Conservation (phyloP, 2,329 filamentous ascomycete species). For the Neonectria magnoliae region DNA sequence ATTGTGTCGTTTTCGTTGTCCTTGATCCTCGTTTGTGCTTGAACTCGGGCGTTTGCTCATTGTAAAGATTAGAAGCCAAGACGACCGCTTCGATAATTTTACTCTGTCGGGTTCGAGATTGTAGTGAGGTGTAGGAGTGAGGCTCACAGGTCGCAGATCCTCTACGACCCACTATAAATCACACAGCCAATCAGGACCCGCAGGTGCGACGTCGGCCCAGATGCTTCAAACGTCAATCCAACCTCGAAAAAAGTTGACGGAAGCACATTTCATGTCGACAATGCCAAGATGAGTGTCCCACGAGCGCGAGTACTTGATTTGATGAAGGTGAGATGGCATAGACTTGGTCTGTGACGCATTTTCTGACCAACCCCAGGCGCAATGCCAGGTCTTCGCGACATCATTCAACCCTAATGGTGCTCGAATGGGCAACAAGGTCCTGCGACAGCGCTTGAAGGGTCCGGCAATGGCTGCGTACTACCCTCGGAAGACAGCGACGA, state of each 20-base stretch:
- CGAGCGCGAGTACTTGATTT: constrained; percentile 74
- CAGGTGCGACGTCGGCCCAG: constrained; percentile 30
- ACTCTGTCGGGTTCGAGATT: neutral
- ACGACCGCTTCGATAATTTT: neutral
- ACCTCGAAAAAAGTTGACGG: constrained; percentile 42
- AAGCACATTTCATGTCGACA: constrained; percentile 35
- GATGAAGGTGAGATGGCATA: constrained; percentile 71
- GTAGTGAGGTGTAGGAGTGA: constrained; percentile 7
- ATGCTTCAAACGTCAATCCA: constrained; percentile 42
- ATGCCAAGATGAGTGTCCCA: constrained; percentile 68
- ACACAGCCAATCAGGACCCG: constrained; percentile 34
- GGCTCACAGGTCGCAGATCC: constrained; percentile 1
- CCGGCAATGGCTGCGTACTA: constrained; percentile 88
- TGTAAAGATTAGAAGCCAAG: neutral
- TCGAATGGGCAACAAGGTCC: constrained; percentile 89
- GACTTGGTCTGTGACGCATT: neutral
- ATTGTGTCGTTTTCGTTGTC: constrained; percentile 35
- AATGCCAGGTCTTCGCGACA: constrained; percentile 91
- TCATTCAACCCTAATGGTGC: constrained; percentile 87
- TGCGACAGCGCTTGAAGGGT: constrained; percentile 89
- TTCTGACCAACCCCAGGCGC: constrained; percentile 66
- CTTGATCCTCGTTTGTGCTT: constrained; percentile 9
- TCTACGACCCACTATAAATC: constrained; percentile 9
- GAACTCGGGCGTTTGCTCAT: constrained; percentile 31
- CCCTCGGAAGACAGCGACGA: constrained; percentile 76